Base-by-base conservation (phyloP, 768 basidiomycete species). In the Hysterangium stoloniferum region DNA sequence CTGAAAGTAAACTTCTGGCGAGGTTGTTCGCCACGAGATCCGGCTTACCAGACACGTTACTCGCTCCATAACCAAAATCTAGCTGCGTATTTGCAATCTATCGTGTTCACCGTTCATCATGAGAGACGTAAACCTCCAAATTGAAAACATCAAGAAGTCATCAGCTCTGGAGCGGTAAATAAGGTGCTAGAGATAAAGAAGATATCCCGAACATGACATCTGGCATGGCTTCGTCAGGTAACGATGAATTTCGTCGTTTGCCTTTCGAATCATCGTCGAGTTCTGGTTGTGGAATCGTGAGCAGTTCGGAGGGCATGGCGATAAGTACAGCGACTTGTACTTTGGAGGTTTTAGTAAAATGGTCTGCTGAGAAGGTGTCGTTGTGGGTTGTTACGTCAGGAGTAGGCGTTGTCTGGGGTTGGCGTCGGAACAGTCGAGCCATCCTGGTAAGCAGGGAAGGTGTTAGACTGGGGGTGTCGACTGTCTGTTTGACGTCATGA, bases 241-340 rank as follows among this genome's bases (percentile, higher is more conserved):
- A 37, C 24, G 40, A 22, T 4, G 49, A 43, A 22, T 42, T 29
- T 19, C 31, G 37, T 41, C 28, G 38, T 20, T 51, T 42, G 9
- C 49, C 40, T 31, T 42, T 42, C 17, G 40, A 11, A 1, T n/a
- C 20, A 7, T 4, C 22, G 15, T 12, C 15, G 15, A 19, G 24
- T n/a, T 49, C 35, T 4, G 20, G 27, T 13, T 9, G 31, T 27
- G 49, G 49, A 8, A 51, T 51, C 13, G 13, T 8, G 3, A 40
- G 31, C n/a, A 29, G 25, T 32, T 41, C 38, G 7, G 49, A 42
- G 12, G 49, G 49, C 49, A 51, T 51, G 37, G 49, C 37, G 32
- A 51, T 51, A n/a, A 51, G 31, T 12, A 51, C 40, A 11, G 49
- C 49, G 9, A 51, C 49, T 33, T 51, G 49, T n/a, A 51, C 9